A percentile compares a stretch with the other conserved stretches of the same genome.
phyloP scores from a whole-genome alignment of 2,329 filamentous ascomycete genomes.

The Cryphonectria carpinicola region DNA sequence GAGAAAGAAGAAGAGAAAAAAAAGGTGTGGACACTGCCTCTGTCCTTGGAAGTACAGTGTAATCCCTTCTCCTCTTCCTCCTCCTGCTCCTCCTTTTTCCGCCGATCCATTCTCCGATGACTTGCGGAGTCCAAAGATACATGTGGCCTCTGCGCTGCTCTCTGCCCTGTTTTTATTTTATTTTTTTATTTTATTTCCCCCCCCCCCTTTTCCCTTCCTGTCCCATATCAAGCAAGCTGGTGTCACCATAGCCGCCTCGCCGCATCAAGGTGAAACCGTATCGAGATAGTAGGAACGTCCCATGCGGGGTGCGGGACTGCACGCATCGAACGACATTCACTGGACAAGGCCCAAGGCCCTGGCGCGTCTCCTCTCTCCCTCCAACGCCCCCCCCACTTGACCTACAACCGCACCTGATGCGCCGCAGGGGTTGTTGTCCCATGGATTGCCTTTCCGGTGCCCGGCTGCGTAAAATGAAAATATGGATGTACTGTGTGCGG shows the following conservation, averaged over 20 bases:
- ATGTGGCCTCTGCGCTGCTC: background rate
- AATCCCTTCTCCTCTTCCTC: background rate
- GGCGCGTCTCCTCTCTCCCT: background rate
- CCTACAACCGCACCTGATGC: background rate
- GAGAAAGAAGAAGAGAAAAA: background rate
- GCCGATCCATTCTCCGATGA: background rate
- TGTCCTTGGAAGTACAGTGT: background rate
- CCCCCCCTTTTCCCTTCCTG: background rate
- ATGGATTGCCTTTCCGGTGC: background rate
- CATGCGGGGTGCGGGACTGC: background rate
- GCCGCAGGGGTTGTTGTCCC: background rate
- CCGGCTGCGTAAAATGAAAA: background rate
- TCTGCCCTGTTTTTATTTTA: background rate
- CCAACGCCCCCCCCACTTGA: too few species aligned
- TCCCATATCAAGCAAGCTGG: background rate
- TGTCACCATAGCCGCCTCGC: background rate
- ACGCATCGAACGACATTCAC: background rate
- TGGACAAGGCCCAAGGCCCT: background rate
- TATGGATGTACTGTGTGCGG: background rate
- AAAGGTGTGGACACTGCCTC: background rate
- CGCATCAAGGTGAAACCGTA: conserved; percentile 22
- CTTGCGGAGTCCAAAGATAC: background rate
- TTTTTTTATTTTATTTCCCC: too few species aligned
- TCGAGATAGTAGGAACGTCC: conserved; percentile 23
- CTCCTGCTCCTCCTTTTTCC: background rate